Conservation (phyloP, 2,329 filamentous ascomycete species). For the Clarireedia paspali region DNA sequence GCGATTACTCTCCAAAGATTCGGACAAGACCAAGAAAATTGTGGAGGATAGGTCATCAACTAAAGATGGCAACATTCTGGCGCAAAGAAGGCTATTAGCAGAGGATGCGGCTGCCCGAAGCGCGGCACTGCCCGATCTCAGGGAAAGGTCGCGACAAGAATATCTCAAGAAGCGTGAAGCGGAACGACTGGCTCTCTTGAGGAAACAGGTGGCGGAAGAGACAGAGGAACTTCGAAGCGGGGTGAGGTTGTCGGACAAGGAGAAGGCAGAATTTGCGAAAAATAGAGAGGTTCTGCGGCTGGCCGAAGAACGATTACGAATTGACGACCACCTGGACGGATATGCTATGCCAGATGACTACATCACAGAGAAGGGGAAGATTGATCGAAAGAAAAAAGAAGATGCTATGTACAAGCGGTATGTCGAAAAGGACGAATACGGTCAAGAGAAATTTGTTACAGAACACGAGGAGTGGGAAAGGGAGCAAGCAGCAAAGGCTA, state of each 20-base stretch:
- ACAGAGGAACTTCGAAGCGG: conserved; percentile 72
- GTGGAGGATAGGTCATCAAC: conserved; percentile 51
- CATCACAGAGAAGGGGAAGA: conserved; percentile 86
- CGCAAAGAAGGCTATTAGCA: conserved; percentile 53
- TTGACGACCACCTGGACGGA: conserved; percentile 87
- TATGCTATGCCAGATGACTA: conserved; percentile 94
- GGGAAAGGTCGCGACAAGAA: conserved; percentile 79
- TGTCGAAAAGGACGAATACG: conserved; percentile 78
- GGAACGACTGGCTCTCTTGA: conserved; percentile 76
- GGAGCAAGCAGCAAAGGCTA: conserved; percentile 81
- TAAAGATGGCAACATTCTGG: conserved; percentile 47
- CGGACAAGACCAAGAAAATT: conserved; percentile 60
- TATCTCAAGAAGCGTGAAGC: conserved; percentile 90
- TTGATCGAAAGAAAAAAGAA: conserved; percentile 79
- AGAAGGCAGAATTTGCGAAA: conserved; percentile 68
- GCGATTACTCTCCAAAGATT: conserved; percentile 64
- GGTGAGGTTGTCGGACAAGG: conserved; percentile 63
- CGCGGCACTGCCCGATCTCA: conserved; percentile 70
- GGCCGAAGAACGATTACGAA: conserved; percentile 71
- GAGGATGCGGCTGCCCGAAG: conserved; percentile 60
- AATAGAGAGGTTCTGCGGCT: conserved; percentile 77
- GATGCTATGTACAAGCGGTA: conserved; percentile 87
- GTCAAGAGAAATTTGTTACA: conserved; percentile 82
- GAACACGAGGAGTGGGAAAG: conserved; percentile 96
- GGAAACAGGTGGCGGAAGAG: conserved; percentile 87